Evolutionary conservation across 2,329 filamentous ascomycete species (phyloP).

Genomic region (Coleophoma eucalyptorum): DNA sequence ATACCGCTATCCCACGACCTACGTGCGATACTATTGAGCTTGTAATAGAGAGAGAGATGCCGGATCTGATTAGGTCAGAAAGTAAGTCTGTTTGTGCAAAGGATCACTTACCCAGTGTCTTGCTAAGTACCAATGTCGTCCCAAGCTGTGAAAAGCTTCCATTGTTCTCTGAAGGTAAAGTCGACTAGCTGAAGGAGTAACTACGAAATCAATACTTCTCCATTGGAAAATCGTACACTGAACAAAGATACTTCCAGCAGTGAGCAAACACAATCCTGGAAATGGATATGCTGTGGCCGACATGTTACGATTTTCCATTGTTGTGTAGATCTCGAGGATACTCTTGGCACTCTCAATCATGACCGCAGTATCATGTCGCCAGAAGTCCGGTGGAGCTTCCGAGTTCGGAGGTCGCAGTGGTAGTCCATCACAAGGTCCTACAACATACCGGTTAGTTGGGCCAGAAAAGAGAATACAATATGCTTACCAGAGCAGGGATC

Average conservation of each 20-base stretch:
- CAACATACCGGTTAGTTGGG: neutral
- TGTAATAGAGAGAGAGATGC: constrained; percentile 1
- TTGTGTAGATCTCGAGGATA: constrained; percentile 1
- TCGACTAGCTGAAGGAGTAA: neutral
- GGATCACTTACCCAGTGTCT: neutral
- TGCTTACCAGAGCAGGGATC: neutral
- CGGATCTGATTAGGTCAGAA: neutral
- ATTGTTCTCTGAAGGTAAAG: neutral
- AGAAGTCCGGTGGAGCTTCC: neutral
- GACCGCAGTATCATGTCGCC: neutral
- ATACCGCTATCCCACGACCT: neutral
- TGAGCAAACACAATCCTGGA: constrained; percentile 1
- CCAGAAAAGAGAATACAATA: neutral
- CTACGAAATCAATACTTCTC: neutral
- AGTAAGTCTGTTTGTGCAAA: too few relatives aligned
- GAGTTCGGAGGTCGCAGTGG: neutral
- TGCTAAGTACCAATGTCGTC: constrained; percentile 1
- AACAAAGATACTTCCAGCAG: neutral
- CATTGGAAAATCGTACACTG: neutral
- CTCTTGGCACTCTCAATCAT: constrained; percentile 2
- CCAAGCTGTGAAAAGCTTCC: neutral
- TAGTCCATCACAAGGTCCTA: constrained; percentile 1
- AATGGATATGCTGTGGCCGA: constrained; percentile 1
- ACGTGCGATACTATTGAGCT: neutral
- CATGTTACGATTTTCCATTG: neutral